A percentile compares a stretch with the other conserved stretches of the same genome.
These are phyloP conservation scores for Panellus pusillus DNA, from an alignment of 768 basidiomycete species.

Conservation along the genomic window DNA sequence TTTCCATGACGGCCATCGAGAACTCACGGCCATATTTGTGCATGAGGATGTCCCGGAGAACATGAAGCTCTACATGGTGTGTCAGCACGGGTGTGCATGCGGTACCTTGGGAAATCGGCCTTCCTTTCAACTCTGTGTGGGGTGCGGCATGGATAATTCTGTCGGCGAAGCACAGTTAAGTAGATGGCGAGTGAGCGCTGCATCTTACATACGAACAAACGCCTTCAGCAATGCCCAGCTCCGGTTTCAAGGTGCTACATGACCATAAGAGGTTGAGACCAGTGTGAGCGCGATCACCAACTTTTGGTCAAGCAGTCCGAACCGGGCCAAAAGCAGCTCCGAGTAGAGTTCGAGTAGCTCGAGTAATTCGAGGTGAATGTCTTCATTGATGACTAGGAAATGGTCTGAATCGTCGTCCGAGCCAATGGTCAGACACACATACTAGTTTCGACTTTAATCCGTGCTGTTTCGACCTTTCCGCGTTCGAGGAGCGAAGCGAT, in stretches of 20 bases:
- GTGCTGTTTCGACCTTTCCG: slow-evolving; percentile 81
- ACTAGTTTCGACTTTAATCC: slow-evolving; percentile 85
- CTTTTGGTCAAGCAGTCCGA: slow-evolving; percentile 89
- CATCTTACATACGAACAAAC: slow-evolving; percentile 47
- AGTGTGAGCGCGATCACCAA: slow-evolving; percentile 37
- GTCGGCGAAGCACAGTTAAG: background rate
- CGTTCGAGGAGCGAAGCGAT: slow-evolving; percentile 79
- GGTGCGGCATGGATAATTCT: slow-evolving; percentile 90
- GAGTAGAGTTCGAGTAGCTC: slow-evolving; percentile 94
- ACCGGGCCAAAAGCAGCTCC: slow-evolving; percentile 90
- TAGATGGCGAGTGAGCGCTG: background rate
- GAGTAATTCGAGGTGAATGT: slow-evolving; percentile 82
- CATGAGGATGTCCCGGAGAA: slow-evolving; percentile 91
- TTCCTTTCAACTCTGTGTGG: slow-evolving; percentile 87
- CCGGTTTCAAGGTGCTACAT: slow-evolving; percentile 74
- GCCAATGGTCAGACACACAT: slow-evolving; percentile 33
- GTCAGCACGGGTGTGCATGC: background rate
- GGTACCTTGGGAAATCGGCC: background rate
- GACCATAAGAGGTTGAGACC: slow-evolving; percentile 14
- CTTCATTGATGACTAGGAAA: slow-evolving; percentile 73
- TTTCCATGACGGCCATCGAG: slow-evolving; percentile 82
- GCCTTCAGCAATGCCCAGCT: slow-evolving; percentile 83
- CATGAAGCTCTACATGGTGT: slow-evolving; percentile 70
- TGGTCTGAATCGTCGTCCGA: slow-evolving; percentile 11
- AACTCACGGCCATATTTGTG: slow-evolving; percentile 95